Evolutionary conservation across 2,329 filamentous ascomycete species (phyloP).

Genomic region (Penicillium oxalicum): DNA sequence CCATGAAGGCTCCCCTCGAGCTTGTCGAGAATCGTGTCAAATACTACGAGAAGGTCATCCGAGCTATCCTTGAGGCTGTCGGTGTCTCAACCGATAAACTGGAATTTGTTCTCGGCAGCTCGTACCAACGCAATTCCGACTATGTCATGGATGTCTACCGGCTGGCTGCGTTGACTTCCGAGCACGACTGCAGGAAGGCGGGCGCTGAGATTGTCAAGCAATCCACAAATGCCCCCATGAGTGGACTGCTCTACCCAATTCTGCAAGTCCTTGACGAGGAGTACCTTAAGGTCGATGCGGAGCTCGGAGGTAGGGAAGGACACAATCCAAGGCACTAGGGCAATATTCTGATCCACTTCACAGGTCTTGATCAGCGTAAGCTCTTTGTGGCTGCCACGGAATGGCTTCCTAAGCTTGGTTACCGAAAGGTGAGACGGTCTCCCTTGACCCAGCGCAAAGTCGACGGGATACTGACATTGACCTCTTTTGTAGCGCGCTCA

Average conservation of each 20-base stretch:
- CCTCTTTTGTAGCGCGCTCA: slow-evolving; percentile 49
- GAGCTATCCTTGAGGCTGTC: slow-evolving; percentile 66
- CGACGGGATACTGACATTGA: not conserved
- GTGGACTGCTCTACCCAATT: slow-evolving; percentile 59
- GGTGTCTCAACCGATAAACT: slow-evolving; percentile 73
- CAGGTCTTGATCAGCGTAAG: slow-evolving; percentile 24
- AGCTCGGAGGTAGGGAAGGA: slow-evolving; percentile 65
- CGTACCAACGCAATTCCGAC: slow-evolving; percentile 60
- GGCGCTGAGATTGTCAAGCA: slow-evolving; percentile 95
- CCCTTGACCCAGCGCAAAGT: not conserved
- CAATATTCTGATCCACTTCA: not conserved
- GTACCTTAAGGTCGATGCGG: slow-evolving; percentile 78
- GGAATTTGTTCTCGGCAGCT: slow-evolving; percentile 76
- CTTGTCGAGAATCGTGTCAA: slow-evolving; percentile 74
- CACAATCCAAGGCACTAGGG: not conserved
- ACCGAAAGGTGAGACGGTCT: slow-evolving; percentile 53
- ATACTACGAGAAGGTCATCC: slow-evolving; percentile 78
- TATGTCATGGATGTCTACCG: slow-evolving; percentile 90
- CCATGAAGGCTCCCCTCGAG: slow-evolving; percentile 72
- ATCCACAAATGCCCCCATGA: slow-evolving; percentile 66
- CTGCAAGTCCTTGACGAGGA: slow-evolving; percentile 86
- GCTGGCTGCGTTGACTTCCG: slow-evolving; percentile 51
- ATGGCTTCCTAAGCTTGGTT: slow-evolving; percentile 77
- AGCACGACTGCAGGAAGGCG: slow-evolving; percentile 81
- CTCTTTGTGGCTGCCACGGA: slow-evolving; percentile 61